Percentiles rank a stretch among this genome's conserved stretches.
These are phyloP conservation scores for Plasmodium blacklocki DNA, from an alignment of 169 alveolate species.

Conservation along the genomic window DNA sequence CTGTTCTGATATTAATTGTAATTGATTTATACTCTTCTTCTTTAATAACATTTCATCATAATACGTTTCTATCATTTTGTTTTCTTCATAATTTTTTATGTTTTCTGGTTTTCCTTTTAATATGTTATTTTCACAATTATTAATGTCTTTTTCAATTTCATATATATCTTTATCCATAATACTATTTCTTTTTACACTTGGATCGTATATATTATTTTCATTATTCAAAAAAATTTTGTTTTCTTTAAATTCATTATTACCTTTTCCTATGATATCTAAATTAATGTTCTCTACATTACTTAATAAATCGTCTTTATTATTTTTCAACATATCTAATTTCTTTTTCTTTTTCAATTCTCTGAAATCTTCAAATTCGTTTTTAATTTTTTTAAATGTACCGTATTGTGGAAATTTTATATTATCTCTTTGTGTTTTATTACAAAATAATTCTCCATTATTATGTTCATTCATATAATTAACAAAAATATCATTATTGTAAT, in stretches of 20 bases:
- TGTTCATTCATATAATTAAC: background rate
- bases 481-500: background rate
- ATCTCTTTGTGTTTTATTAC: no score
- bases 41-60: background rate
- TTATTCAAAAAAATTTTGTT: no score
- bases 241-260: background rate
- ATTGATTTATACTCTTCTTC: background rate
- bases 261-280: slow-evolving; percentile 1
- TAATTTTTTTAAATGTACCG: background rate
- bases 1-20: background rate
- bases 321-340: background rate
- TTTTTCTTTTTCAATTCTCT: background rate
- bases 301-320: no score
- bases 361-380: slow-evolving; percentile 9
- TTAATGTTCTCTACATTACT: background rate
- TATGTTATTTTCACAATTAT: background rate
- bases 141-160: background rate
- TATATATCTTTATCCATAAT: background rate
- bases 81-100: background rate
- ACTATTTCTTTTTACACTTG: no score
- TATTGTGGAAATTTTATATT: background rate
- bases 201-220: no score
- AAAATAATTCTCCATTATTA: background rate
- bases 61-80: background rate
- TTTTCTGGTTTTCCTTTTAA: background rate